Conservation (phyloP, 192 early-diverging fungal genomes). For the Backusella parvicylindrica region DNA sequence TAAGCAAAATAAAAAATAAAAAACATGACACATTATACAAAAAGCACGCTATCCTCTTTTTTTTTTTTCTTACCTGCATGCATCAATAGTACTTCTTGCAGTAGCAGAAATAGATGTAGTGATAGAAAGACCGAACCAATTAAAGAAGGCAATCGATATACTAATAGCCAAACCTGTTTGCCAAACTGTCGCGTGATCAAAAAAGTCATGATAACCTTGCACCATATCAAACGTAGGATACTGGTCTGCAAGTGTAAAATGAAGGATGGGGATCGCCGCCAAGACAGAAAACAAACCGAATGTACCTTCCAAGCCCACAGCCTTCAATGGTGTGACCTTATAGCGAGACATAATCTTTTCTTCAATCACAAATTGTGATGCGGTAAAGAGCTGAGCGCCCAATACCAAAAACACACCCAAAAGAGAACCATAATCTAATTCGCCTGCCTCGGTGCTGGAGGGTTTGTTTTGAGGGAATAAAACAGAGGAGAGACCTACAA, state of each 20-base stretch:
- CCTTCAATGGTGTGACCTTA: constrained; percentile 78
- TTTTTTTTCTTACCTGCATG: constrained; percentile 59
- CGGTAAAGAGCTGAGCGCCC: constrained; percentile 90
- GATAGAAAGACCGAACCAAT: constrained; percentile 92
- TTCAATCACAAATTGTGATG: constrained; percentile 94
- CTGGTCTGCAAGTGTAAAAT: constrained; percentile 61
- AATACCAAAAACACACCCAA: constrained; percentile 84
- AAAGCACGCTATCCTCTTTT: background rate
- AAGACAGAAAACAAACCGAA: constrained; percentile 80
- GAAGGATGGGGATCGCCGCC: constrained; percentile 70
- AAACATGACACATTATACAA: background rate
- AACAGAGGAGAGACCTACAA: constrained; percentile 75
- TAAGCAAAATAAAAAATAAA: background rate
- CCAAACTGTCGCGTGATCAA: constrained; percentile 61
- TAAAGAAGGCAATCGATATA: constrained; percentile 93
- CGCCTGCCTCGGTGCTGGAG: constrained; percentile 18
- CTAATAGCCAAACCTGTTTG: constrained; percentile 74
- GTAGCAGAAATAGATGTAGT: constrained; percentile 87
- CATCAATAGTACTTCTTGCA: constrained; percentile 91
- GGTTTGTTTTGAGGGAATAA: constrained; percentile 29
- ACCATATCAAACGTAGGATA: constrained; percentile 80
- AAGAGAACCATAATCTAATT: constrained; percentile 49
- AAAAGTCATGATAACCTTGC: constrained; percentile 69
- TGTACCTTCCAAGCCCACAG: constrained; percentile 90
- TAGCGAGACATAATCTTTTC: constrained; percentile 87